Evolutionary conservation across 169 alveolate species (phyloP).

Genomic region (Cryptosporidium meleagridis): DNA sequence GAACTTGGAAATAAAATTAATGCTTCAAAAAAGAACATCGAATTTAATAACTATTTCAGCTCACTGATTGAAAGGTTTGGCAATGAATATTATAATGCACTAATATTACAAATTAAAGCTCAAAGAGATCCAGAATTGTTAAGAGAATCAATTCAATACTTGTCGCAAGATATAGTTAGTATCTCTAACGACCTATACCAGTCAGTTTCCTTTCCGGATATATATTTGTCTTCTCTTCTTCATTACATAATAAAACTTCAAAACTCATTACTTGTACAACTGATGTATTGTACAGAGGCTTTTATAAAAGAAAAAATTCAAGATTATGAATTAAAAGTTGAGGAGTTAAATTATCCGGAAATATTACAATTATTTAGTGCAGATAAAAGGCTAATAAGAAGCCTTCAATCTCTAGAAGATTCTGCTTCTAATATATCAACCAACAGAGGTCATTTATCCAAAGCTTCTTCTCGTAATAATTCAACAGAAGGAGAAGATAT

Average conservation of each 20-base stretch:
- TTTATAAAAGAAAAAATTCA: constrained; percentile 36
- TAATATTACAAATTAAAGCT: not conserved
- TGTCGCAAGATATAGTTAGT: constrained; percentile 37
- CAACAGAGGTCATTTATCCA: not conserved
- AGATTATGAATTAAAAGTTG: constrained; percentile 37
- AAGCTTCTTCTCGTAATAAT: not conserved
- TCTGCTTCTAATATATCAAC: not conserved
- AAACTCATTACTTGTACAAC: constrained; percentile 24
- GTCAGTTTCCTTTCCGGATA: constrained; percentile 35
- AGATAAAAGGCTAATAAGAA: constrained; percentile 12
- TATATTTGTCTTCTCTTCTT: constrained; percentile 48
- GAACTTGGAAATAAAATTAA: not conserved
- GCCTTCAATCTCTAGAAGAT: not conserved
- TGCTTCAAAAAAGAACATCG: not conserved
- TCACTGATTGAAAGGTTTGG: constrained; percentile 45
- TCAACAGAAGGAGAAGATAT: not conserved
- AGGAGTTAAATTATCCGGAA: constrained; percentile 55
- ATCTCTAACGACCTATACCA: constrained; percentile 38
- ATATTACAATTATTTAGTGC: constrained; percentile 1
- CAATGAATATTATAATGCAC: constrained; percentile 13
- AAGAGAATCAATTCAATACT: constrained; percentile 57
- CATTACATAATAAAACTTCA: constrained; percentile 47
- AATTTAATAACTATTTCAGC: constrained; percentile 9
- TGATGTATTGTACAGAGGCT: not conserved
- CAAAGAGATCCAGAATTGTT: constrained; percentile 30